These are phyloP conservation scores for Daldinia childiae DNA, from an alignment of 495 filamentous ascomycete genomes.

Conservation along the genomic window DNA sequence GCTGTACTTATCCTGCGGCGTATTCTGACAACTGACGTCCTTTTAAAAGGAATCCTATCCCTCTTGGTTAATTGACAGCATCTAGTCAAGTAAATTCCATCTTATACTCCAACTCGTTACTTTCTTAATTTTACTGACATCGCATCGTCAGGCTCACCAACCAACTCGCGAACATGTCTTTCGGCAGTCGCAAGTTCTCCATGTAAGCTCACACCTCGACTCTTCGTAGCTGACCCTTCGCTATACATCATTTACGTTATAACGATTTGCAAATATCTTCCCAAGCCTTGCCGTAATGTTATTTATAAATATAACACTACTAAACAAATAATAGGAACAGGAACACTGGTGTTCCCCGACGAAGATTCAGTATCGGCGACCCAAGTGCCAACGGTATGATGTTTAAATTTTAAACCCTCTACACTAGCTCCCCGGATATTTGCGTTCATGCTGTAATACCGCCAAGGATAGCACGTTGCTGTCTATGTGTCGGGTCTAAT, in stretches of 20 bases:
- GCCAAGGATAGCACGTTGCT: constrained; percentile 30
- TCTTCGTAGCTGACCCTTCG: neutral
- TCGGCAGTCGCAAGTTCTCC: constrained; percentile 63
- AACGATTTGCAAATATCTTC: constrained; percentile 2
- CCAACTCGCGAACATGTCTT: constrained; percentile 48
- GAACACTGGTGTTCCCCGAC: constrained; percentile 62
- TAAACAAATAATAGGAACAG: constrained; percentile 53
- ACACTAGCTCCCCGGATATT: constrained; percentile 17
- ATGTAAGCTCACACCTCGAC: constrained; percentile 48
- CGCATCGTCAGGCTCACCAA: constrained; percentile 22
- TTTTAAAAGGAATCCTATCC: constrained; percentile 15
- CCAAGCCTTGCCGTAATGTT: neutral
- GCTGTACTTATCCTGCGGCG: constrained; percentile 18
- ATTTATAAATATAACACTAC: constrained; percentile 7
- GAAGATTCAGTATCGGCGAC: constrained; percentile 63
- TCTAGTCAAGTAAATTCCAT: constrained; percentile 14
- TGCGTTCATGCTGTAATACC: constrained; percentile 24
- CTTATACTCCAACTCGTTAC: constrained; percentile 1
- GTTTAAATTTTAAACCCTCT: constrained; percentile 9
- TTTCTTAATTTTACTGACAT: neutral
- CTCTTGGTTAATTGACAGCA: constrained; percentile 12
- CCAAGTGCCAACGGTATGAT: constrained; percentile 59
- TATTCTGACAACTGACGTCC: neutral
- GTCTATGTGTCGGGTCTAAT: constrained; percentile 22
- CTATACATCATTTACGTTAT: neutral